Evolutionary conservation across 306 rosid species (phyloP), one percentile per base, ranked within the genome.

Genomic region (Dalbergia oliveri): DNA sequence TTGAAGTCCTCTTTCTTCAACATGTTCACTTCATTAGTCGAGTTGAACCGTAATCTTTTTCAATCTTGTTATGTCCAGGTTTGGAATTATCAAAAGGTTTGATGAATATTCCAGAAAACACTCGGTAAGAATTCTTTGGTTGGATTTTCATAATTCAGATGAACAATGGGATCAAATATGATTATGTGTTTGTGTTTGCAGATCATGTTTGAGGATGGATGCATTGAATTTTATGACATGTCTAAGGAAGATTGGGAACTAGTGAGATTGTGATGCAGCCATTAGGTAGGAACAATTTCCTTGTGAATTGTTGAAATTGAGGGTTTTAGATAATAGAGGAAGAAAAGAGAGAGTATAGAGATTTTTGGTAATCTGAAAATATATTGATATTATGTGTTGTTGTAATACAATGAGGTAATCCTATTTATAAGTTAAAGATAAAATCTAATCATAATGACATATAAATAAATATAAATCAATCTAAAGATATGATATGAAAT

Each of bases 201-300:
- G 93, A 83, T 91, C 83, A 81, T 91, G 91, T 89, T 91, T 84
- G 96, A 89, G 71, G 87, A 86, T 57, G 96, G 93, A 18, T 53
- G 16, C 31, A 39, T 75, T 31, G 84, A 83, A 79, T 80, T 78
- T 88, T 67, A 82, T 70, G 93, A 91, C 81, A 82, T 91, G 90
- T 82, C 93, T 8, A 88, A 91, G 79, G 91, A 86, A 83, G 91
- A 91, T 7, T 89, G 93, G 96, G 91, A 87, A 68, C 66, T 86
- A 60, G 87, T 84, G 54, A 75, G 72, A 58, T 66, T 64, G 76
- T 90, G 84, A 86, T 79, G 56, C 58, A 45, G 16, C 31, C n/a
- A 15, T 1, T 51, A 54, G 60, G 60, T 54, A 54, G 60, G 60
- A 6, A 54, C n/a, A n/a, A 2, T 54, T 54, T 54, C 23, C 4